Base-by-base conservation (phyloP, 148 eudicot genomes). In the Simmondsia chinensis region DNA sequence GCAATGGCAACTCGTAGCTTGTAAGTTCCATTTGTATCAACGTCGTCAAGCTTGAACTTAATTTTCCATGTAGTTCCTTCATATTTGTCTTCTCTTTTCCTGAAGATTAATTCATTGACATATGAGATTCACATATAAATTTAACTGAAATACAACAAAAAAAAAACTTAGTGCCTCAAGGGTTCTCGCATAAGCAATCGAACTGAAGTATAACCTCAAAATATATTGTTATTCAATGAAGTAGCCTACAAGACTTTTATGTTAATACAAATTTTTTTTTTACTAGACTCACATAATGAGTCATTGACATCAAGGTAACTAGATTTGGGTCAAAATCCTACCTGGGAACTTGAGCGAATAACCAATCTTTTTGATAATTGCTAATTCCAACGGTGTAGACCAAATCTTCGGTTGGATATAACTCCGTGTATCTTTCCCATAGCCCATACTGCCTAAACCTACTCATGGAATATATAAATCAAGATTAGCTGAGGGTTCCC, bases 291-390 rank as follows among this genome's bases (percentile, higher is more conserved):
- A 3, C 16, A 4, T 10, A 20, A 28, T 20, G 3, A 23, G 12
- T 22, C 2, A 42, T 42, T 20, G 46, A 2, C 11, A 42, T 9
- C 11, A 21, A 1, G 30, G 30, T 23, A 0, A 13, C n/a, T 17
- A 45, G 26, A 32, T 28, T 12, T n/a, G n/a, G n/a, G n/a, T n/a
- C n/a, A n/a, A n/a, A n/a, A n/a, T n/a, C 18, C 1, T 48, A 82
- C 96, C 94, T 87, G 64, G 75, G 61, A 50, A 80, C 85, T 54
- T 87, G 96, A 64, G 94, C 83, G 63, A 69, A 87, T 64, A 87
- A 87, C 96, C 96, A 87, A 53, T 87, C 94, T 46, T 60, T 76
- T 36, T 50, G 40, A 48, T 69, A 76, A 49, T 79, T 69, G 32
- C 94, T 82, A 9, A 49, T 64, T 6, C 81, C 87, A 37, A 87